Conservation (phyloP, 73 alveolate genomes). For the Stentor coeruleus region DNA sequence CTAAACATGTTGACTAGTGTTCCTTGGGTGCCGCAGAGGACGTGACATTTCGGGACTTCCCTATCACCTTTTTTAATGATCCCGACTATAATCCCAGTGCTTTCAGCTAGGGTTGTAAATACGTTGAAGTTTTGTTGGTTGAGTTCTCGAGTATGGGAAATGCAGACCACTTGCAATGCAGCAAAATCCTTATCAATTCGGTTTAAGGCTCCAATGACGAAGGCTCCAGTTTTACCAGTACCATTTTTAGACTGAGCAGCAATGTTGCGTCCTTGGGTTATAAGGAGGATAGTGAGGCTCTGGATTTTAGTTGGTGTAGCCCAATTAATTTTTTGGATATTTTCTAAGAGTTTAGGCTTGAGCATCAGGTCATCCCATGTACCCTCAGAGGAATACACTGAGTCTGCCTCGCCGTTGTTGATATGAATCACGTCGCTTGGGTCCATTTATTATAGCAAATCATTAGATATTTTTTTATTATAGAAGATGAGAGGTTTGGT, state of each 20-base stretch:
- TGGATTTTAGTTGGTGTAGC: constrained; percentile 35
- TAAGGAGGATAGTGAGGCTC: constrained; percentile 88
- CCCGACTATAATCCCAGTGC: not conserved
- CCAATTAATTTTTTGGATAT: not conserved
- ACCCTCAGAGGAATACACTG: too few species aligned
- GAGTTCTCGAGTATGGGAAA: not conserved
- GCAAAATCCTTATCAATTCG: not conserved
- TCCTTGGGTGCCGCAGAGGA: constrained; percentile 10
- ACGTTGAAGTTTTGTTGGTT: too few species aligned
- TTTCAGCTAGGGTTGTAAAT: not conserved
- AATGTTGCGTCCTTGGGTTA: constrained; percentile 67
- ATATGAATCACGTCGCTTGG: too few species aligned
- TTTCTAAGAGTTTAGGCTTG: not conserved
- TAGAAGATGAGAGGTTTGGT: too few species aligned
- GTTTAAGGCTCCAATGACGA: constrained; percentile 42
- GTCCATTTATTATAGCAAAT: too few species aligned
- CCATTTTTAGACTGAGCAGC: constrained; percentile 95
- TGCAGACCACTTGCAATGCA: not conserved
- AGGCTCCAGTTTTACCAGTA: constrained; percentile 73
- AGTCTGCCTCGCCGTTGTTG: too few species aligned
- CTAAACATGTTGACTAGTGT: not conserved
- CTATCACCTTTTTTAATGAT: not conserved
- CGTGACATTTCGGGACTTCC: not conserved
- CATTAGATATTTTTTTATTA: too few species aligned
- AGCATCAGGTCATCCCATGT: not conserved